phyloP scores from a whole-genome alignment of 23 red algal genomes.

The Gracilaria gracilis region DNA sequence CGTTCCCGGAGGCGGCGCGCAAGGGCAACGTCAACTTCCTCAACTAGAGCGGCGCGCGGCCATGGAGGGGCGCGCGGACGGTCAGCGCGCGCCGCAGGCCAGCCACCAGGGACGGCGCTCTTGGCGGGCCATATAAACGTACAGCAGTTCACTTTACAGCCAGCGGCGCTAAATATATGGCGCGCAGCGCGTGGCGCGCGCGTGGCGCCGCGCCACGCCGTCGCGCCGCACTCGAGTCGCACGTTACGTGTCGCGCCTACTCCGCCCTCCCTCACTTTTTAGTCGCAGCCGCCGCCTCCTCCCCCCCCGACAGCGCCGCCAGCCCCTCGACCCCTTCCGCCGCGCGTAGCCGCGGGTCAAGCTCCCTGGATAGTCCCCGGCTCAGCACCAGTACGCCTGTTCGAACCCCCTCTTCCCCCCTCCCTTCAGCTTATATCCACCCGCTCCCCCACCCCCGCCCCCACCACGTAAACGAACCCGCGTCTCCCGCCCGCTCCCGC shows the following conservation, averaged over 20 bases:
- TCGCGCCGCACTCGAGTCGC: not conserved
- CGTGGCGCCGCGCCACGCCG: not conserved
- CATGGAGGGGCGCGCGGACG: not conserved
- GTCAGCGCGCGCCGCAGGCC: not conserved
- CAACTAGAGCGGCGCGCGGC: not conserved
- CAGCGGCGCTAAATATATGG: not conserved
- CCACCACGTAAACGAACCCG: no score
- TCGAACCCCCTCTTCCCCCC: no score
- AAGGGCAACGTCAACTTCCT: constrained; percentile 15
- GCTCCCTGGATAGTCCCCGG: no score
- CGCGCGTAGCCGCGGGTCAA: not conserved
- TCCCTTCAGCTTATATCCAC: no score
- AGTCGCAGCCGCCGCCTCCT: not conserved
- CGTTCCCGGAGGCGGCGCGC: constrained; percentile 16
- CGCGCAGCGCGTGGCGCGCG: not conserved
- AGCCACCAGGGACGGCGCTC: not conserved
- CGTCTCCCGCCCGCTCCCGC: not conserved
- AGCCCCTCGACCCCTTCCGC: not conserved
- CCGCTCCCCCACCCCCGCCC: no score
- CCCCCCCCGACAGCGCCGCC: not conserved
- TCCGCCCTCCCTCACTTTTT: not conserved
- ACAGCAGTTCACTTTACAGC: not conserved
- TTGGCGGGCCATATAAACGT: not conserved
- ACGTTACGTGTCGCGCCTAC: constrained; percentile 25
- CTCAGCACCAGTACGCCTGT: no score